Evolutionary conservation across 1,284 basidiomycete species (phyloP), one percentile per base, ranked within the genome.

Genomic region (Gomphus sp.): DNA sequence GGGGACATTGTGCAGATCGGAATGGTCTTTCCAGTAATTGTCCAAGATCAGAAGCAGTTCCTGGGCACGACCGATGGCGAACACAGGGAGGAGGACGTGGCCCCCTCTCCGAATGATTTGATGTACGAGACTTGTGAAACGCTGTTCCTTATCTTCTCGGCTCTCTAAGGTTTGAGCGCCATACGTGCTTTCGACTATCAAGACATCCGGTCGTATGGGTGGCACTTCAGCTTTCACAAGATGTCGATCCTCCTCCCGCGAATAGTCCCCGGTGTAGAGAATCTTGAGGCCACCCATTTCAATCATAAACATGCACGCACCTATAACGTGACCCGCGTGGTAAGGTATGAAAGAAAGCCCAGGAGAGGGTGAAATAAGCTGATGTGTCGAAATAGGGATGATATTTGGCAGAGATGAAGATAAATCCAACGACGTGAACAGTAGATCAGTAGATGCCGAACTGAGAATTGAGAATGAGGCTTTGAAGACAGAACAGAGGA

Each of bases 201-300:
- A 85, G 22, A 99, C 94, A 66, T 99, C 97, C 0, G 93, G 93
- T 59, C 87, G 83, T 50, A 91, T 76, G 2, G 93, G 93, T 18
- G 96, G 96, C 11, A 98, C 77, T 72, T 98, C 94, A 1, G 96
- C 96, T 67, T 95, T 94, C 56, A 99, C 93, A 18, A 99, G 81
- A 78, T 99, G 96, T 33, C 96, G 82, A 69, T 99, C 96, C 72
- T 99, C 95, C 76, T 99, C 96, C 12, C 96, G 85, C 58, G 93
- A 97, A 70, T 98, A 98, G 72, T 99, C 96, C 45, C 96, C 96
- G 48, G 97, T 99, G 70, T 99, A 99, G n/a, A 99, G 79, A 59
- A 99, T 91, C 70, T 87, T 92, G 49, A 98, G 81, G 12, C 97
- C 96, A 33, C 93, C 93, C 62, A 99, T 96, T 72, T 99, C 95